Base-by-base conservation (phyloP, 2,329 filamentous ascomycete species). In the Rhinocladiella similis region DNA sequence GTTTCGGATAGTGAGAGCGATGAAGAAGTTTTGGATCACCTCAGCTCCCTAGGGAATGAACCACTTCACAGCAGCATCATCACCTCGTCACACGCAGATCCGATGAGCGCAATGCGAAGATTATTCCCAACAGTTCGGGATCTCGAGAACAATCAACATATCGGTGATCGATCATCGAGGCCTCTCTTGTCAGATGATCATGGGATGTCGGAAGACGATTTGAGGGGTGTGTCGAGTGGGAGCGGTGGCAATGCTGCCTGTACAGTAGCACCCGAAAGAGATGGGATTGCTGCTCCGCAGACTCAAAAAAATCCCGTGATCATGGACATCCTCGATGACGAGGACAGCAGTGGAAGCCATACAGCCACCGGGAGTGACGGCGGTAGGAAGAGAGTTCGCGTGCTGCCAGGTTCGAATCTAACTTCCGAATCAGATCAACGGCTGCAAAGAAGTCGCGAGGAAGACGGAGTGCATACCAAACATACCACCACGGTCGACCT, bases 401-500 rank as follows among this genome's bases (percentile, higher is more conserved):
- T 33, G 29, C 29, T 33, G 10, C 29, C 29, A 33, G 29, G 29
- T 33, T 33, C 10, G 29, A 33, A 12, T 7, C 10, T 7, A 33
- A 33, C 5, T 33, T 3, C 29, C 2, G 10, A 33, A 33, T 33
- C 29, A 33, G 10, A 12, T 3, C 29, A 9, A 33, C 29, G 10
- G 29, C 7, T 7, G 10, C 29, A 33, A 3, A 3, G 10, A 12
- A 33, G 10, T 33, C 29, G 29, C 5, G 10, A 27, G 16, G 45
- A 51, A 12, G 36, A 51, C 33, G 49, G 22, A n/a, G 10, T 3
- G 29, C 2, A 27, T 35, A 27, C 38, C 20, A 16, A 39, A 16
- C n/a, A 20, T 9, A 45, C 56, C 18, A 19, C 57, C 6, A 50
- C 47, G 16, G 48, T 57, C 36, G 53, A 60, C 29, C 16, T 60